A percentile compares a stretch with the other conserved stretches of the same genome.
These are phyloP conservation scores for Aureobasidium sp. DNA, from an alignment of 2,329 filamentous ascomycete genomes.

Conservation along the genomic window DNA sequence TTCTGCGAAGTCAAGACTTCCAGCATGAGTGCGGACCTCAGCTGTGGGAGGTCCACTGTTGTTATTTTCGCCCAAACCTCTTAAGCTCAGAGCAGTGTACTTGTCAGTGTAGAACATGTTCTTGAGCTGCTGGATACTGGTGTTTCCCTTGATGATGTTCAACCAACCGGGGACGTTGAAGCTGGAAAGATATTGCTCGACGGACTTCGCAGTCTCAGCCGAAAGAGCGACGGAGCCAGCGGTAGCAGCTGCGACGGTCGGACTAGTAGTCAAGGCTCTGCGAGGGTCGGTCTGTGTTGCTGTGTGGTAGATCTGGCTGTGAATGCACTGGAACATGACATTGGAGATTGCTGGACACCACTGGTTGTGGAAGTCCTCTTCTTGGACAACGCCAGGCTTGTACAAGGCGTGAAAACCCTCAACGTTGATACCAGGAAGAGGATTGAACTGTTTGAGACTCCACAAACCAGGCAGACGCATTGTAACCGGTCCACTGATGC, in stretches of 20 bases:
- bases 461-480: not conserved
- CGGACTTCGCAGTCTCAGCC: not conserved
- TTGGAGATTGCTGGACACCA: not conserved
- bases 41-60: not conserved
- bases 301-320: not conserved
- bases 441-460: too few relatives aligned
- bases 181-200: not conserved
- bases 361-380: not conserved
- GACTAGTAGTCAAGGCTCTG: not conserved
- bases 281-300: not conserved
- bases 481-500: not conserved
- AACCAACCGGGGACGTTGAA: conserved; percentile 1
- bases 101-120: not conserved
- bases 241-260: not conserved
- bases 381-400: not conserved
- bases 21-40: not conserved
- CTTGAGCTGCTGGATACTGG: not conserved
- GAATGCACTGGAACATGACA: not conserved
- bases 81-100: not conserved
- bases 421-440: not conserved
- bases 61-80: not conserved
- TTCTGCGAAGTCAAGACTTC: not conserved
- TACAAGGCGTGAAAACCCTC: not conserved
- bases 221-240: not conserved
- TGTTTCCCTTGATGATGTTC: not conserved